Evolutionary conservation across 352 stramenopile genomes (phyloP).

Genomic region (Phytopythium sindhum): DNA sequence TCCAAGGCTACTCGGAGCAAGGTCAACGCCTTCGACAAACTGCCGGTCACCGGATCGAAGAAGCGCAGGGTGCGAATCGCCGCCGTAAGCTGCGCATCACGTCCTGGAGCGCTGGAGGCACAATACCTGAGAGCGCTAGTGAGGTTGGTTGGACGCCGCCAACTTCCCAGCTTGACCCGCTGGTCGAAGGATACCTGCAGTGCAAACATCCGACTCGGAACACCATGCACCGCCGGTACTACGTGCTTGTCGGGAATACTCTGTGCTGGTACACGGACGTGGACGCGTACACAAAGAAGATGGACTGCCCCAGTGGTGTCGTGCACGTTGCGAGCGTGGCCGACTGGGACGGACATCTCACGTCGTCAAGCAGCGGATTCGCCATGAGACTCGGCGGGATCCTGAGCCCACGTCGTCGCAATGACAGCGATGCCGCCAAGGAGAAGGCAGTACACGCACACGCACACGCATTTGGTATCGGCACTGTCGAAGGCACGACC

Average conservation of each 20-base stretch:
- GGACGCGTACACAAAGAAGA: conserved; percentile 48
- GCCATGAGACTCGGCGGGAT: conserved; percentile 3
- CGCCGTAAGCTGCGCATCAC: conserved; percentile 48
- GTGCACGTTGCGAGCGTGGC: conserved; percentile 57
- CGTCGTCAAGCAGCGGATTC: conserved; percentile 8
- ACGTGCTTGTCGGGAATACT: conserved; percentile 73
- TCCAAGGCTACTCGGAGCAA: conserved; percentile 32
- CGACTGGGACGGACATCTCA: conserved; percentile 66
- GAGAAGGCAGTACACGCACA: conserved; percentile 54
- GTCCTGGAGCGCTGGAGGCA: conserved; percentile 42
- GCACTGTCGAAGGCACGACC: conserved; percentile 67
- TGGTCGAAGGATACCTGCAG: conserved; percentile 69
- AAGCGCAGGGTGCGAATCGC: conserved; percentile 38
- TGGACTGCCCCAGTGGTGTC: conserved; percentile 49
- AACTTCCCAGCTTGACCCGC: conserved; percentile 57
- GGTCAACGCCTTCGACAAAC: conserved; percentile 37
- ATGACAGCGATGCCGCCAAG: conserved; percentile 11
- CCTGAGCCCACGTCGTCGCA: conserved; percentile 6
- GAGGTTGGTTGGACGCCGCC: conserved; percentile 12
- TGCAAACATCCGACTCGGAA: conserved; percentile 59
- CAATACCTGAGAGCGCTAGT: neutral
- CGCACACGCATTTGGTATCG: conserved; percentile 51
- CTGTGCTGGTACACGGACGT: conserved; percentile 79
- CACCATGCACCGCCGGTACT: conserved; percentile 75
- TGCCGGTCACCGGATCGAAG: conserved; percentile 43